phyloP scores from a whole-genome alignment of 495 filamentous ascomycete genomes.

The Parachaetomium inaequale region DNA sequence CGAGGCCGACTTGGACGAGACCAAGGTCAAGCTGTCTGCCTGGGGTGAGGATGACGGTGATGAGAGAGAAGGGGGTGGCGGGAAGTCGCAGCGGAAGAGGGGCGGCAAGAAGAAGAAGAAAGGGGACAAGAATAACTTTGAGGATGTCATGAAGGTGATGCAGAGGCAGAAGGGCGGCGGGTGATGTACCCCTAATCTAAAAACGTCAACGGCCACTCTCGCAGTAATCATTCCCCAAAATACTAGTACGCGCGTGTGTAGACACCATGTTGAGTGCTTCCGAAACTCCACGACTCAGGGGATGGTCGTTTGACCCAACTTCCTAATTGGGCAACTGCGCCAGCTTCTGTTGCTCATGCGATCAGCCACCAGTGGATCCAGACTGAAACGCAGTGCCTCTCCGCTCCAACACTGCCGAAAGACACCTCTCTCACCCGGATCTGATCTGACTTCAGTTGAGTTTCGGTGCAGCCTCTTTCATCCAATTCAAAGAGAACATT shows the following conservation, averaged over 20 bases:
- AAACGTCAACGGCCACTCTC: neutral
- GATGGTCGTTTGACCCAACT: conserved; percentile 10
- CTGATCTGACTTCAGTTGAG: neutral
- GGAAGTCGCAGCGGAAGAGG: conserved; percentile 67
- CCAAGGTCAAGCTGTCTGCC: conserved; percentile 61
- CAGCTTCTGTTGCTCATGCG: conserved; percentile 11
- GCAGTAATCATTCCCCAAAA: neutral
- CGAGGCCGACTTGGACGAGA: conserved; percentile 62
- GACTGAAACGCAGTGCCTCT: neutral
- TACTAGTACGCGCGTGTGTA: neutral
- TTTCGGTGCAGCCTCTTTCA: too few relatives aligned
- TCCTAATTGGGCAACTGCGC: conserved; percentile 18
- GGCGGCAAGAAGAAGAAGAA: conserved; percentile 82
- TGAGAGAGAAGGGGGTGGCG: conserved; percentile 47
- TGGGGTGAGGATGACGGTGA: conserved; percentile 51
- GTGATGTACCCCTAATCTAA: neutral
- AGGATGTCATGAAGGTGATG: conserved; percentile 76
- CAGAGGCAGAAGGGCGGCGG: conserved; percentile 53
- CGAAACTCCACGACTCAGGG: too few relatives aligned
- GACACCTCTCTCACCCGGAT: neutral
- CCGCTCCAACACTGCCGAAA: neutral
- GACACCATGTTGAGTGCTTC: neutral
- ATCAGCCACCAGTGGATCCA: conserved; percentile 12
- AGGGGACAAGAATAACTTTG: conserved; percentile 74
- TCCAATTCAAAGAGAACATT: neutral